These are phyloP conservation scores for Linnemannia exigua DNA, from an alignment of 192 early-diverging fungal genomes.

Conservation along the genomic window DNA sequence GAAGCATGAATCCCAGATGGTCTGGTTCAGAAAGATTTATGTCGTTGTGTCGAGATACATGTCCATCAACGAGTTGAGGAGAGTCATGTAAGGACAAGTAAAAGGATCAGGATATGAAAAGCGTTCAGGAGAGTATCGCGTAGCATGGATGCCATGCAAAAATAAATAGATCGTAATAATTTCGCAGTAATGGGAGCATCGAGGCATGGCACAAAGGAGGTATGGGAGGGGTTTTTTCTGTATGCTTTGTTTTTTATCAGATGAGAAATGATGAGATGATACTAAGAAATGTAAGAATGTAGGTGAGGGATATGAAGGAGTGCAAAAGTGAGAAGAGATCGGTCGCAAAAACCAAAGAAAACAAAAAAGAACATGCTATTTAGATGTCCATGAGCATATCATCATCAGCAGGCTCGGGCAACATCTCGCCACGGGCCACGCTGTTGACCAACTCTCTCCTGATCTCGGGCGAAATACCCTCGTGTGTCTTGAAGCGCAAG, in stretches of 20 bases:
- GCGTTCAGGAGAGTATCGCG: no score
- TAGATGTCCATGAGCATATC: conserved; percentile 62
- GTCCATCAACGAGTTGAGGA: conserved; percentile 81
- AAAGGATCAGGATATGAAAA: no score
- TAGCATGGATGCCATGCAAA: not conserved
- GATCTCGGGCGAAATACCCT: conserved; percentile 92
- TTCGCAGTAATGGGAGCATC: not conserved
- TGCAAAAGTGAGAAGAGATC: not conserved
- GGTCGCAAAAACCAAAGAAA: not conserved
- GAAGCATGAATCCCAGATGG: conserved; percentile 87
- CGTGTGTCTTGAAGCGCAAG: conserved; percentile 83
- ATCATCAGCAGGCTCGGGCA: conserved; percentile 69
- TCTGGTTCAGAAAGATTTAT: conserved; percentile 95
- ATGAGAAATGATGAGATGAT: not conserved
- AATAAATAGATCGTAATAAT: not conserved
- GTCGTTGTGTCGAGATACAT: conserved; percentile 91
- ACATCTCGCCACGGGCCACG: conserved; percentile 78
- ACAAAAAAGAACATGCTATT: not conserved
- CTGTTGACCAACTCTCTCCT: conserved; percentile 88
- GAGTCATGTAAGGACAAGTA: conserved; percentile 54
- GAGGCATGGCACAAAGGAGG: no score
- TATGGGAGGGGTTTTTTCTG: not conserved
- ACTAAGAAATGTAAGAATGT: not conserved
- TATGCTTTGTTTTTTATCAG: conserved; percentile 12
- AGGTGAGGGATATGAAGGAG: conserved; percentile 4